Evolutionary conservation across 2,329 filamentous ascomycete genomes (phyloP).

Genomic region (Penicillium sp.): DNA sequence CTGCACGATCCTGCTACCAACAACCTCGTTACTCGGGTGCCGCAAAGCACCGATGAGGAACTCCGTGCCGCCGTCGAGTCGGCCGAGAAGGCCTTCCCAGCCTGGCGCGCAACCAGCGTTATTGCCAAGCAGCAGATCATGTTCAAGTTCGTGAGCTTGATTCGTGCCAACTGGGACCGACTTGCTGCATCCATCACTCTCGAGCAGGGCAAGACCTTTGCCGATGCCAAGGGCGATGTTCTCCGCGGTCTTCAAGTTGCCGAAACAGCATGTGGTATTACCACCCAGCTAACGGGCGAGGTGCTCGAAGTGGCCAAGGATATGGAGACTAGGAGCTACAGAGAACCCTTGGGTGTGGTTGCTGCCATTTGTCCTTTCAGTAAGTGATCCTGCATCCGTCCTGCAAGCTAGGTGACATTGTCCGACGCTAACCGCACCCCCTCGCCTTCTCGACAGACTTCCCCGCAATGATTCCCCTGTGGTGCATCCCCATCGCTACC

Average conservation of each 20-base stretch:
- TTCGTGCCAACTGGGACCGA: conserved; percentile 57
- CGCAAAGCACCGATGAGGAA: conserved; percentile 56
- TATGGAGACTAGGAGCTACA: conserved; percentile 60
- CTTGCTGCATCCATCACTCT: conserved; percentile 57
- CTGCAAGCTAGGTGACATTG: no score
- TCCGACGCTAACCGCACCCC: no score
- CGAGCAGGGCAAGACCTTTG: conserved; percentile 61
- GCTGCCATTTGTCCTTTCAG: conserved; percentile 60
- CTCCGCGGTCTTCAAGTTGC: conserved; percentile 58
- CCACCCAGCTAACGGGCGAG: conserved; percentile 56
- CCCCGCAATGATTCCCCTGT: conserved; percentile 62
- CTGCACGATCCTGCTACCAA: conserved; percentile 58
- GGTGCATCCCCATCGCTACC: conserved; percentile 57
- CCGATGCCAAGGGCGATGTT: conserved; percentile 58
- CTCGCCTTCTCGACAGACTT: conserved; percentile 52
- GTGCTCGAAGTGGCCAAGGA: conserved; percentile 62
- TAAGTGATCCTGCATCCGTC: conserved; percentile 39
- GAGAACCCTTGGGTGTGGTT: conserved; percentile 56
- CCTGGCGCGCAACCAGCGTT: conserved; percentile 53
- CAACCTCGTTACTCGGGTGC: conserved; percentile 57
- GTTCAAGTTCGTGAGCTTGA: conserved; percentile 57
- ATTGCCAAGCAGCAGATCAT: conserved; percentile 55
- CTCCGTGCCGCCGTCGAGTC: conserved; percentile 54
- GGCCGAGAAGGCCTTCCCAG: conserved; percentile 55
- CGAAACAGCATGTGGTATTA: conserved; percentile 59